These are phyloP conservation scores for Nicotiana tabacum DNA, from an alignment of 257 asterid species.

Conservation along the genomic window DNA sequence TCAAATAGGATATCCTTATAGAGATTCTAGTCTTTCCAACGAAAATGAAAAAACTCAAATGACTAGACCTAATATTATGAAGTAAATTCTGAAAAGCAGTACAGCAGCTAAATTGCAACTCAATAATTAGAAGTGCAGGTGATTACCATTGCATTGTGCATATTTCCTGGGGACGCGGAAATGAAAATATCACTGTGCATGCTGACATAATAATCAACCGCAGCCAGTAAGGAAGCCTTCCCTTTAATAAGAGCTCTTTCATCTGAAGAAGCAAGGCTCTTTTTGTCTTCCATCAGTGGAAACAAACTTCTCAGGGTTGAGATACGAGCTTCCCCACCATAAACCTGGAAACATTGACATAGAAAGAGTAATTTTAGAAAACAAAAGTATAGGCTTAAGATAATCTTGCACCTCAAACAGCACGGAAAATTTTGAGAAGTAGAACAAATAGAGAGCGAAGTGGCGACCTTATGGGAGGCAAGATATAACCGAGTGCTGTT, in stretches of 20 bases:
- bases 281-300: constrained; percentile 89
- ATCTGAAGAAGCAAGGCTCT: constrained; percentile 74
- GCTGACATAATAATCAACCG: constrained; percentile 87
- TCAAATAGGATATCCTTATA: background rate
- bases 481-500: constrained; percentile 77
- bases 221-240: constrained; percentile 88
- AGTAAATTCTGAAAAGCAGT: background rate
- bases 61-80: background rate
- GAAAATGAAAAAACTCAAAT: background rate
- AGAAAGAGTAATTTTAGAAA: background rate
- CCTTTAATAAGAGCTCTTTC: constrained; percentile 77
- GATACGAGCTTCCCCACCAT: constrained; percentile 93
- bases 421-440: background rate
- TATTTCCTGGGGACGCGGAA: constrained; percentile 94
- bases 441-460: background rate
- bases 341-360: constrained; percentile 42
- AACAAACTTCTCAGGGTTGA: constrained; percentile 64
- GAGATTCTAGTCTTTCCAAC: background rate
- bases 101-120: background rate
- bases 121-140: background rate
- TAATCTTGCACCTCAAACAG: background rate
- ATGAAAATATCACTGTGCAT: constrained; percentile 89
- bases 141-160: constrained; percentile 93
- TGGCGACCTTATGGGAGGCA: constrained; percentile 84
- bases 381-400: background rate